These are phyloP conservation scores for Starmerella vaccinii DNA, from an alignment of 805 yeast species.

Conservation along the genomic window DNA sequence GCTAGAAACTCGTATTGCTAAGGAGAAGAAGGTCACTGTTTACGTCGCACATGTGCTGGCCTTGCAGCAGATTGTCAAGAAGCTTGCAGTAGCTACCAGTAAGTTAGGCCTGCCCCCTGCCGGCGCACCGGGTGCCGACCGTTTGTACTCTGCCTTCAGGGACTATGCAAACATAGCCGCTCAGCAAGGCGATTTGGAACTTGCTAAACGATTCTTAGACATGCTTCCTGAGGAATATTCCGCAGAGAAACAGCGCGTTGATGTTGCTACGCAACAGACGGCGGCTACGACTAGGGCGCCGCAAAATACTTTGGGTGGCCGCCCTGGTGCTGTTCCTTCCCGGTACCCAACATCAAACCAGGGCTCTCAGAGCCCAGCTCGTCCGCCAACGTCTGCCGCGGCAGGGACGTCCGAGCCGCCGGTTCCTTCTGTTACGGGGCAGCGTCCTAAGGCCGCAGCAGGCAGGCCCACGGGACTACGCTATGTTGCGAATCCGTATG, in stretches of 20 bases:
- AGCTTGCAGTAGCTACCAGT: constrained; percentile 55
- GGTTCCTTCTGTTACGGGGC: not conserved
- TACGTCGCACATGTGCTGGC: constrained; percentile 79
- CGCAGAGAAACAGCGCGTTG: constrained; percentile 68
- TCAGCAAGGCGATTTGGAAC: constrained; percentile 69
- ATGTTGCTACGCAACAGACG: constrained; percentile 46
- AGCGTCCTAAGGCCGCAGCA: not conserved
- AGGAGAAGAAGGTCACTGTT: constrained; percentile 41
- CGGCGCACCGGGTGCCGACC: constrained; percentile 31
- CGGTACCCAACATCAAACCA: not conserved
- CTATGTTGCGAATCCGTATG: constrained; percentile 22
- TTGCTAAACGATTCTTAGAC: constrained; percentile 61
- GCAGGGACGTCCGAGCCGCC: not conserved
- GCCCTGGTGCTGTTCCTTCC: not conserved
- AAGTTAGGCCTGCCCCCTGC: constrained; percentile 25
- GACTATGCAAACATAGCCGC: constrained; percentile 78
- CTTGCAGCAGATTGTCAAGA: constrained; percentile 70
- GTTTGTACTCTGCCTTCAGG: constrained; percentile 51
- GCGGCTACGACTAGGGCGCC: not conserved
- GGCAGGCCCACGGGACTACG: constrained; percentile 14
- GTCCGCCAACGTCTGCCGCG: not conserved
- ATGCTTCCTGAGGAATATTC: constrained; percentile 60
- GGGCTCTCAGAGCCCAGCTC: not conserved
- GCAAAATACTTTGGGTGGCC: not conserved
- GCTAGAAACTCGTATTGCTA: constrained; percentile 35